phyloP scores from a whole-genome alignment of 1,284 basidiomycete species.

The Ceratorhiza oryzae-sativae region DNA sequence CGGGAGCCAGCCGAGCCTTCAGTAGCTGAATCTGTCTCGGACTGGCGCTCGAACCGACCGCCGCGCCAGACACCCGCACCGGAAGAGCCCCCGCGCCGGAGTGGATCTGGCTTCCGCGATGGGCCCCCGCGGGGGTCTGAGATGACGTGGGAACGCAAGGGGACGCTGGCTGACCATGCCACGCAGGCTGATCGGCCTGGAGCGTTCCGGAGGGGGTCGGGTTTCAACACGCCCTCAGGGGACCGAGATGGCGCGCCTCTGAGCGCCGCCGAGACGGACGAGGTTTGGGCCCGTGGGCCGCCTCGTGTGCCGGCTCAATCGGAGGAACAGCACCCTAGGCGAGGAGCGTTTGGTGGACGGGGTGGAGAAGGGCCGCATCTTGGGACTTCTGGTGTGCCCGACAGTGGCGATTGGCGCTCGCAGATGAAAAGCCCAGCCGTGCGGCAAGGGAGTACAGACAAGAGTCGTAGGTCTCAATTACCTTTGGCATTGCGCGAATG shows the following conservation, averaged over 20 bases:
- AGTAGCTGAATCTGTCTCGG: constrained; percentile 50
- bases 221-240: constrained; percentile 60
- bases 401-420: constrained; percentile 42
- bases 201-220: constrained; percentile 59
- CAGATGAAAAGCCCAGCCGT: constrained; percentile 39
- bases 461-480: constrained; percentile 30
- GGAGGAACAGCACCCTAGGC: constrained; percentile 1
- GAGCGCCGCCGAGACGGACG: constrained; percentile 72
- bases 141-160: constrained; percentile 38
- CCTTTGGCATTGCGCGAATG: constrained; percentile 19
- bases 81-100: constrained; percentile 50
- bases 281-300: constrained; percentile 72
- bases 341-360: constrained; percentile 37
- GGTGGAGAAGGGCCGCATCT: constrained; percentile 26
- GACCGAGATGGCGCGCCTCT: constrained; percentile 50
- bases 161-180: constrained; percentile 32
- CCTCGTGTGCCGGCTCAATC: background rate
- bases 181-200: constrained; percentile 8
- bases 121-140: constrained; percentile 18
- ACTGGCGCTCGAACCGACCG: constrained; percentile 74
- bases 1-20: constrained; percentile 57
- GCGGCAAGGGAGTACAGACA: constrained; percentile 27
- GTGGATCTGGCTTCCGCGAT: constrained; percentile 26
- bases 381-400: constrained; percentile 15
- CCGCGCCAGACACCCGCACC: constrained; percentile 51